A percentile compares a stretch with the other conserved stretches of the same genome.
These are phyloP conservation scores for Juglanconis sp. DNA, from an alignment of 2,329 filamentous ascomycete genomes.

Conservation along the genomic window DNA sequence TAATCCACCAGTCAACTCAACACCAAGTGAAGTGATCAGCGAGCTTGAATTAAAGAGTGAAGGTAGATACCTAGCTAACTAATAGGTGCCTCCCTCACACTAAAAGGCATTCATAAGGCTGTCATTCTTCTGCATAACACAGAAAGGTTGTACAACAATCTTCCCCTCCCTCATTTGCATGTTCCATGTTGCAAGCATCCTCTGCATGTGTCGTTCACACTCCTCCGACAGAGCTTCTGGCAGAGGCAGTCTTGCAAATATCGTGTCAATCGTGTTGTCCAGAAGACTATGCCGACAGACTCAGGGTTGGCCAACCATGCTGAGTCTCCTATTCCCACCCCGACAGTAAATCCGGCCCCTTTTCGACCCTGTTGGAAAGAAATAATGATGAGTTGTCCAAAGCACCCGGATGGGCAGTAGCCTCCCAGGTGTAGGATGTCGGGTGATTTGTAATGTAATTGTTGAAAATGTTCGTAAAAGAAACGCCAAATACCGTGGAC, in stretches of 20 bases:
- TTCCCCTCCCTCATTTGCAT: neutral
- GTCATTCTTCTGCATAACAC: slow-evolving; percentile 9
- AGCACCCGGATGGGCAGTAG: slow-evolving; percentile 34
- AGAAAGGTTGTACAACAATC: slow-evolving; percentile 13
- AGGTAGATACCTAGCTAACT: slow-evolving; percentile 14
- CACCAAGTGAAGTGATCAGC: neutral
- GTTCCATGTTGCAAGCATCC: neutral
- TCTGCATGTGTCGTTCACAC: neutral
- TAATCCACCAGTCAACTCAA: neutral
- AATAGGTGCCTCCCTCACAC: slow-evolving; percentile 14
- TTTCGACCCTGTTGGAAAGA: slow-evolving; percentile 8
- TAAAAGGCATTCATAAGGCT: slow-evolving; percentile 12
- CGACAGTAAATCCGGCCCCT: slow-evolving; percentile 17
- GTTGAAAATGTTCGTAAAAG: slow-evolving; percentile 33
- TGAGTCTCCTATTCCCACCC: slow-evolving; percentile 2
- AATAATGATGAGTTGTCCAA: slow-evolving; percentile 38
- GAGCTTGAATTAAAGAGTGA: slow-evolving; percentile 10
- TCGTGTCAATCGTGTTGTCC: slow-evolving; percentile 9
- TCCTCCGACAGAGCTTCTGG: neutral
- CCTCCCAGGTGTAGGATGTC: slow-evolving; percentile 37
- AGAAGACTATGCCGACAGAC: slow-evolving; percentile 10
- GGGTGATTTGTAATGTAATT: slow-evolving; percentile 35
- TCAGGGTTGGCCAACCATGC: neutral
- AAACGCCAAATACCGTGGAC: slow-evolving; percentile 30
- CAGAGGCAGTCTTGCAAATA: neutral